Evolutionary conservation across 1,139 yeast genomes (phyloP), one percentile per base, ranked within the genome.

Genomic region (Hansenula anomala): DNA sequence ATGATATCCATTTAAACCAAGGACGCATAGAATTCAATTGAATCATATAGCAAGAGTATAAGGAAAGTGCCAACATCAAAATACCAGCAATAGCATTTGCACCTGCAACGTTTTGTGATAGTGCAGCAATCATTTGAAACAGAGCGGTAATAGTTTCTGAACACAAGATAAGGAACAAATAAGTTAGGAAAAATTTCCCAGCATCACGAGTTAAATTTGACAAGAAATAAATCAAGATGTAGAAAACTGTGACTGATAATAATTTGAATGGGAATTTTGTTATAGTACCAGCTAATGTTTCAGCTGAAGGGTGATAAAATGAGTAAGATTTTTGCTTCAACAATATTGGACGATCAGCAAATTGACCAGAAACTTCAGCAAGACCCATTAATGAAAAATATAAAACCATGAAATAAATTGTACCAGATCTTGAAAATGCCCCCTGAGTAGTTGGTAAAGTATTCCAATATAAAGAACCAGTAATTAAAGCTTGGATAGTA

Each of bases 1-100:
- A 78, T 6, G 77, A 71, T 30, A 76, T 67, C 85, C 85, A 78
- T 54, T 73, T 71, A 51, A 77, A 76, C 82, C 83, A 78, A 28
- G 80, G 79, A 46, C 70, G 80, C 82, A 78, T 78, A 0, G 72
- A 63, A 8, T 78, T 77, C 35, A 72, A 58, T 49, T 75, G 83
- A 46, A 78, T 68, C 67, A 72, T 69, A 59, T 70, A 77, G 24
- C 79, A 74, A 17, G 79, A 67, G 50, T 76, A 78, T 54, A 74
- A 60, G 41, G 75, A 64, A 33, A 72, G 48, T 2, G 73, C 71
- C 55, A 76, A 56, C 50, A 76, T 60, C 27, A 69, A 43, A 7
- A 75, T 49, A 53, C 81, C 79, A 16, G 77, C 67, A 39, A 75
- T 55, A 1, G 80, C 68, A 54, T 72, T 73, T 0, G 83, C 80